Conservation (phyloP, 2,329 filamentous ascomycete genomes). For the Penicillium expansum region DNA sequence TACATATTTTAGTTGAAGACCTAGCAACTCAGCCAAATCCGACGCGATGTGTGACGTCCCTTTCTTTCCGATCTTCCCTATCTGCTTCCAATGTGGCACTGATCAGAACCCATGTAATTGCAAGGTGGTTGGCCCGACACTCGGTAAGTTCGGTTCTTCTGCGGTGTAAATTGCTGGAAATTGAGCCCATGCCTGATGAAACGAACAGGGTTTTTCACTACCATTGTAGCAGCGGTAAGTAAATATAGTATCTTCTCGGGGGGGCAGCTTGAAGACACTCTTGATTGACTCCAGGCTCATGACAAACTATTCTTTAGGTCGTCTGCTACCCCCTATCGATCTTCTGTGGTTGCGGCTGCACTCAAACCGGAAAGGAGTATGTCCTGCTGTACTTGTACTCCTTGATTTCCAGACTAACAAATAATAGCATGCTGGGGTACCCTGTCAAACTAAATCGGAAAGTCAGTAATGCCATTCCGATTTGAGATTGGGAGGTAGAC, state of each 20-base stretch:
- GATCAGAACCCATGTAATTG: slow-evolving; percentile 58
- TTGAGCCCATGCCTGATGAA: neutral
- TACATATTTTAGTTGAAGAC: neutral
- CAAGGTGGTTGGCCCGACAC: slow-evolving; percentile 56
- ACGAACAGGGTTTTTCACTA: slow-evolving; percentile 43
- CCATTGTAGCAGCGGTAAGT: slow-evolving; percentile 51
- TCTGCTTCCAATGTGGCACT: slow-evolving; percentile 57
- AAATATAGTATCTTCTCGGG: neutral
- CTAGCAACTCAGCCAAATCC: neutral
- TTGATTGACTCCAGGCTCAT: slow-evolving; percentile 7
- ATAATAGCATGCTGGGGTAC: slow-evolving; percentile 48
- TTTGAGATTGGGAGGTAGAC: slow-evolving; percentile 28
- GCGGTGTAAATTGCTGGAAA: neutral
- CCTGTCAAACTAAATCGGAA: slow-evolving; percentile 53
- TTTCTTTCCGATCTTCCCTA: slow-evolving; percentile 49
- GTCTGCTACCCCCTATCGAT: slow-evolving; percentile 56
- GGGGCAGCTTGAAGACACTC: neutral
- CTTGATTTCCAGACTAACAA: slow-evolving; percentile 19
- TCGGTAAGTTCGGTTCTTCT: slow-evolving; percentile 39
- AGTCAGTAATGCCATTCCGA: slow-evolving; percentile 52
- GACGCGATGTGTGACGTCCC: slow-evolving; percentile 37
- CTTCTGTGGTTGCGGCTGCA: slow-evolving; percentile 57
- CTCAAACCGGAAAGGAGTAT: slow-evolving; percentile 54
- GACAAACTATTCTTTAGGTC: slow-evolving; percentile 35
- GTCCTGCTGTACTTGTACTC: slow-evolving; percentile 17